Percentiles rank a stretch among this genome's conserved stretches.
These are phyloP conservation scores for Linnemannia zychae DNA, from an alignment of 192 early-diverging fungal genomes.

Conservation along the genomic window DNA sequence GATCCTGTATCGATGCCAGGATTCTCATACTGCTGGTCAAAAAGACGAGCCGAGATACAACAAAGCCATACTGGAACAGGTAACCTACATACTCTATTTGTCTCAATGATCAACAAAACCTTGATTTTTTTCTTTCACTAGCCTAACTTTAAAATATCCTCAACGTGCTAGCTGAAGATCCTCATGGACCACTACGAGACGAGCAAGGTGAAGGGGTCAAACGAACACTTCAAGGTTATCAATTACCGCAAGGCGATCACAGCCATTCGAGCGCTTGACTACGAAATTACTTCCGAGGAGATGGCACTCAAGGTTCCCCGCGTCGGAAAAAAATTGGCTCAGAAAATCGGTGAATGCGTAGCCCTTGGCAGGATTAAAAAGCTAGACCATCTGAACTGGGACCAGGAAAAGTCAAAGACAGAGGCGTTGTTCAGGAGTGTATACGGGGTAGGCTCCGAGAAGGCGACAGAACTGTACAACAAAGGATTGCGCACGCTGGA, in stretches of 20 bases:
- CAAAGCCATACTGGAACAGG: constrained; percentile 45
- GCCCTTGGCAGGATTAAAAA: constrained; percentile 48
- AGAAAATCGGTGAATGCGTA: constrained; percentile 52
- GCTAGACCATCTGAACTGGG: constrained; percentile 48
- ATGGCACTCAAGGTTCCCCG: constrained; percentile 51
- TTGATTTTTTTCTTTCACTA: background rate
- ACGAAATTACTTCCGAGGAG: constrained; percentile 54
- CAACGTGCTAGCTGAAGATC: constrained; percentile 28
- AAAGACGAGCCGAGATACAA: constrained; percentile 40
- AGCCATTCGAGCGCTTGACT: constrained; percentile 48
- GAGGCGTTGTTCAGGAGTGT: constrained; percentile 42
- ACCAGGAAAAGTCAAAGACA: constrained; percentile 26
- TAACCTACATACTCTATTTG: background rate
- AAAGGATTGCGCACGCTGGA: constrained; percentile 41
- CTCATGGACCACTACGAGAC: constrained; percentile 47
- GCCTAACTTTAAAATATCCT: background rate
- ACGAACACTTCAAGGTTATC: constrained; percentile 51
- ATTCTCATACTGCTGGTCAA: constrained; percentile 26
- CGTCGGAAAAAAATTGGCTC: constrained; percentile 53
- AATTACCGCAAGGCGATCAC: constrained; percentile 56
- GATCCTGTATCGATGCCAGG: constrained; percentile 35
- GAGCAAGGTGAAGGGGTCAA: constrained; percentile 33
- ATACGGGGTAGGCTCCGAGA: constrained; percentile 47
- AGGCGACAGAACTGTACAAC: constrained; percentile 50
- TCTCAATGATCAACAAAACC: background rate